Evolutionary conservation across 208 protist species (phyloP).

Genomic region (Novymonas esmeraldas): DNA sequence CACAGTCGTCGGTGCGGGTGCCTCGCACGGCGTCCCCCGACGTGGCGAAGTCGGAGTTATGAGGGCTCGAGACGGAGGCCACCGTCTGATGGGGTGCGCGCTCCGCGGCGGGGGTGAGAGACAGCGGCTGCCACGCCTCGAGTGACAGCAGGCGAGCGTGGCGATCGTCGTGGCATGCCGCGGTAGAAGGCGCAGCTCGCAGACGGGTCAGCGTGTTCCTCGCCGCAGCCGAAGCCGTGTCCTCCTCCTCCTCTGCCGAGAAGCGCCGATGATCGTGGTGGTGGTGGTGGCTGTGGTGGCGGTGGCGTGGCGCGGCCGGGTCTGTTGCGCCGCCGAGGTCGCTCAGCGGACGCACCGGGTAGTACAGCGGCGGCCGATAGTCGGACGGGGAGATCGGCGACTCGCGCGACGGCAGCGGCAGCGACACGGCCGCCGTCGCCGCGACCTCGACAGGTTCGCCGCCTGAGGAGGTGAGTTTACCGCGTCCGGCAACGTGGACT

Average conservation of each 20-base stretch:
- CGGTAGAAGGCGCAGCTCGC: neutral
- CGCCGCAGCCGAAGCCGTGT: neutral
- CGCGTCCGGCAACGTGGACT: neutral
- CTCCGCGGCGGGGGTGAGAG: neutral
- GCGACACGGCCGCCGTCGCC: conserved; percentile 3
- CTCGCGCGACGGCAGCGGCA: no score
- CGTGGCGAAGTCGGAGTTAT: neutral
- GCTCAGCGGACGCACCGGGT: neutral
- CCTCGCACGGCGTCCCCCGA: neutral
- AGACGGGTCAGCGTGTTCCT: conserved; percentile 15
- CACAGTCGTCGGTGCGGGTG: neutral
- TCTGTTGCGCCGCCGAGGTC: neutral
- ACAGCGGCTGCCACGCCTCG: conserved; percentile 19
- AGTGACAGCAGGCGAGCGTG: neutral
- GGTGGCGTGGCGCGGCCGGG: neutral
- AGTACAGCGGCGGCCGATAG: no score
- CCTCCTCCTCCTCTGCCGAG: no score
- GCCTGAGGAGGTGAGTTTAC: neutral
- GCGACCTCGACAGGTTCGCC: conserved; percentile 2
- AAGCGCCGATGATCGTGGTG: no score
- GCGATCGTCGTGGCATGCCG: neutral
- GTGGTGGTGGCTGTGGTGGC: no score
- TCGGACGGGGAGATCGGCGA: no score
- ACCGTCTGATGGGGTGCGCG: neutral
- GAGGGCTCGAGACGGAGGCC: neutral